These are phyloP conservation scores for Cladosporium sp. DNA, from an alignment of 2,329 filamentous ascomycete genomes.

Conservation along the genomic window DNA sequence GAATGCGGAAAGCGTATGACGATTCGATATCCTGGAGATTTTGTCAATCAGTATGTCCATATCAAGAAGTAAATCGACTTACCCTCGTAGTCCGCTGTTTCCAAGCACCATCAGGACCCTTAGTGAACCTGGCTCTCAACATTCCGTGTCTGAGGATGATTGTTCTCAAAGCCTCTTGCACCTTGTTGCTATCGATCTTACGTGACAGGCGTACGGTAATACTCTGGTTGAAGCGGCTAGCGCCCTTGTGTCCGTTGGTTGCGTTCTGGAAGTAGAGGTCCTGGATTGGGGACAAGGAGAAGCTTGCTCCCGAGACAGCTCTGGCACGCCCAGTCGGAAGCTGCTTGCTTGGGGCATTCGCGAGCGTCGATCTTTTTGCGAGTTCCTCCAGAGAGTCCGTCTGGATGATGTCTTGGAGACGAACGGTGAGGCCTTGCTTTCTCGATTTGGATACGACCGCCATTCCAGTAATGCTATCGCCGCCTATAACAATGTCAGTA, in stretches of 20 bases:
- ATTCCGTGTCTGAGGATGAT: conserved; percentile 9
- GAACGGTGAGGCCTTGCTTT: conserved; percentile 8
- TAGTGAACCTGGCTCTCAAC: conserved; percentile 9
- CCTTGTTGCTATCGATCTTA: conserved; percentile 6
- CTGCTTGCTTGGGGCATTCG: conserved; percentile 3
- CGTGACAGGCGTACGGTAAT: conserved; percentile 5
- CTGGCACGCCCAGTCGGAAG: background rate
- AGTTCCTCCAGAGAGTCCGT: conserved; percentile 6
- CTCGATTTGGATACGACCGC: conserved; percentile 6
- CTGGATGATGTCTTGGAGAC: conserved; percentile 11
- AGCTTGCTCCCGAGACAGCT: background rate
- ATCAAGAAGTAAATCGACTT: background rate
- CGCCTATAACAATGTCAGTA: background rate
- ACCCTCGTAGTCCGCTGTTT: conserved; percentile 11
- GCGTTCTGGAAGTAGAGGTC: conserved; percentile 8
- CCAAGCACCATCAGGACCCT: conserved; percentile 5
- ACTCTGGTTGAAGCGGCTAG: conserved; percentile 10
- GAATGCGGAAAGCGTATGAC: background rate
- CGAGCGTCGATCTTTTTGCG: background rate
- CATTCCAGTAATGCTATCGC: conserved; percentile 10
- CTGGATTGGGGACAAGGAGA: conserved; percentile 8
- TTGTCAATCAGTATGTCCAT: background rate
- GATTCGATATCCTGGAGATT: conserved; percentile 2
- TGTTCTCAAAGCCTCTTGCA: conserved; percentile 5
- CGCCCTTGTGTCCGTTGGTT: conserved; percentile 10